Base-by-base conservation (phyloP, 257 asterid species). In the Nicotiana otophora region DNA sequence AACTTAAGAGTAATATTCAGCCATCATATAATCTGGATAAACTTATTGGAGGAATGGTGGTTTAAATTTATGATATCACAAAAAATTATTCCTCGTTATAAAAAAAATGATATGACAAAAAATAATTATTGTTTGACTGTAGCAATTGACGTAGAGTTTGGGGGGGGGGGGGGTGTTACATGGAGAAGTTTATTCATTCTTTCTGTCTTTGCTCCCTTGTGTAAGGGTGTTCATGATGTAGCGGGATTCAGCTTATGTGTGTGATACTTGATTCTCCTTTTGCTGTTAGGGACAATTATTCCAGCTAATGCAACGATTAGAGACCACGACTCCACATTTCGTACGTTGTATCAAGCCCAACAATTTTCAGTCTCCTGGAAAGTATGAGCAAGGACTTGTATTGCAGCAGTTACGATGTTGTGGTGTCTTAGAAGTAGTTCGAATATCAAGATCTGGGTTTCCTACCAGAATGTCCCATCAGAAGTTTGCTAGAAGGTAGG, bases 301-400 rank as follows among this genome's bases (percentile, higher is more conserved):
- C 89, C 97, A 92, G 89, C 83, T 96, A 87, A 94, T 96, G 99
- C 97, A 94, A 88, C 96, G 97, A 30, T 93, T 96, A 66, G 98
- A 89, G 91, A 94, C 83, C 83, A 96, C 99, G 6, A 94, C 98
- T 23, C 96, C 99, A 28, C 99, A 96, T 92, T 96, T 96, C 87
- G 90, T 96, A 83, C 99, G 99, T 77, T 96, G 99, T 87, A 89
- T 96, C 87, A 96, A 96, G 92, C 97, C 99, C 84, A 96, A 94
- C 87, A 91, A 92, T 87, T 83, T 85, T 80, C 97, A 92, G 67
- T 92, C 97, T 86, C 97, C 99, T 67, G 97, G 98, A 72, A 86
- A 54, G 78, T 96, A 92, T 86, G 90, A 93, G 84, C 97, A 94
- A 91, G 93, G 90, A 26, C 92, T 96, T 82, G 97, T 96, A 46